Conservation (phyloP, 805 yeast genomes). For the Kregervanrija pseudodelftensis region DNA sequence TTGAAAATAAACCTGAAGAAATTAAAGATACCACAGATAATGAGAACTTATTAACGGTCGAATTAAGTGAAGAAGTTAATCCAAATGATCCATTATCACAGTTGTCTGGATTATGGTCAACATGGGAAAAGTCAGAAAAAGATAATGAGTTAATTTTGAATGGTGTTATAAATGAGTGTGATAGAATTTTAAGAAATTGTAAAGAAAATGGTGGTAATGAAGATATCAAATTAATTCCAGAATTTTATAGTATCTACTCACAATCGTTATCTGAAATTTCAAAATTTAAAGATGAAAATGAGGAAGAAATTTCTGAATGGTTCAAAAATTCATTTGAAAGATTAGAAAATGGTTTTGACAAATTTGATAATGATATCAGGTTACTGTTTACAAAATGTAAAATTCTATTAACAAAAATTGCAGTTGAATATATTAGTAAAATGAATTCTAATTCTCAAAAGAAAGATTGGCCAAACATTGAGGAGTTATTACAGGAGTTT, state of each 20-base stretch:
- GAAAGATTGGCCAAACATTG: conserved; percentile 31
- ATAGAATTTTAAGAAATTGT: conserved; percentile 55
- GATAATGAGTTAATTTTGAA: conserved; percentile 62
- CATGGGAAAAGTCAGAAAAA: conserved; percentile 48
- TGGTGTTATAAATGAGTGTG: conserved; percentile 91
- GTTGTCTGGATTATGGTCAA: conserved; percentile 62
- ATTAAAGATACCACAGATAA: conserved; percentile 15
- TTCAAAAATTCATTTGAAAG: conserved; percentile 72
- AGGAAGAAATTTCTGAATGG: conserved; percentile 27
- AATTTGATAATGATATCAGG: conserved; percentile 33
- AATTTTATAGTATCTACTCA: conserved; percentile 70
- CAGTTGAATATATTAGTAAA: conserved; percentile 48
- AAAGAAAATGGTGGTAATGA: conserved; percentile 25
- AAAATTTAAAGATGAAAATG: conserved; percentile 34
- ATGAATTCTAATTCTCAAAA: conserved; percentile 35
- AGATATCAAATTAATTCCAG: conserved; percentile 32
- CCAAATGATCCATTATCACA: conserved; percentile 78
- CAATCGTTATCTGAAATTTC: conserved; percentile 61
- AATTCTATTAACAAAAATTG: conserved; percentile 50
- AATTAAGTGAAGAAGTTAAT: conserved; percentile 61
- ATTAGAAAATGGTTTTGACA: conserved; percentile 47
- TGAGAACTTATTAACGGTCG: conserved; percentile 45
- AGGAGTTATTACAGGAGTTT: conserved; percentile 38
- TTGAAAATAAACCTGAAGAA: conserved; percentile 63
- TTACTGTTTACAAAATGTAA: conserved; percentile 50